Conservation (phyloP, 2,329 filamentous ascomycete genomes). For the Herpotrichia juniperi region DNA sequence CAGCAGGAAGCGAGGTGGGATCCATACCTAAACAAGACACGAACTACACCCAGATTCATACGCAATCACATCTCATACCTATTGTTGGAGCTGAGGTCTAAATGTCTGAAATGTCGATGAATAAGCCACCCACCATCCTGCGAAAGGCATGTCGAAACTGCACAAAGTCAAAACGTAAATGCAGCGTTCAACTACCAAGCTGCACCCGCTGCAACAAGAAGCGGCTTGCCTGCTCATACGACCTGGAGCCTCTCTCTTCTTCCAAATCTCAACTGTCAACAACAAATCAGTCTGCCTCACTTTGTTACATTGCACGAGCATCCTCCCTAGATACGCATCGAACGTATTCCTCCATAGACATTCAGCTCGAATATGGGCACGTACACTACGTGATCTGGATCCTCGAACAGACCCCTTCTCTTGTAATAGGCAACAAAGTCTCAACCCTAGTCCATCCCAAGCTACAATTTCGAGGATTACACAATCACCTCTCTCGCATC, state of each 20-base stretch:
- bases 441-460: slow-evolving; percentile 7
- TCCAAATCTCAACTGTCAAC: neutral
- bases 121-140: neutral
- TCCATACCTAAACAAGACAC: no score
- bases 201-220: slow-evolving; percentile 10
- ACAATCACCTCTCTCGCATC: neutral
- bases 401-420: neutral
- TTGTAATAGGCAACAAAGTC: neutral
- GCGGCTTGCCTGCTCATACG: slow-evolving; percentile 6
- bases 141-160: slow-evolving; percentile 10
- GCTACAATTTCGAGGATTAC: slow-evolving; percentile 1
- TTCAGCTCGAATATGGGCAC: neutral
- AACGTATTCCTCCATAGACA: neutral
- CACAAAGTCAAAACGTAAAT: slow-evolving; percentile 8
- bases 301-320: slow-evolving; percentile 1
- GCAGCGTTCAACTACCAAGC: slow-evolving; percentile 9
- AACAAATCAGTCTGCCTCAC: neutral
- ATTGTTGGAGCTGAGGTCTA: no score
- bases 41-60: neutral
- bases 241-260: slow-evolving; percentile 6
- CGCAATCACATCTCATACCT: neutral
- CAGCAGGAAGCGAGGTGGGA: no score
- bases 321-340: neutral
- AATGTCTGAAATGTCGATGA: neutral
- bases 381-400: neutral